Evolutionary conservation across 352 stramenopile species (phyloP).

Genomic region (Phytophthora citricola): DNA sequence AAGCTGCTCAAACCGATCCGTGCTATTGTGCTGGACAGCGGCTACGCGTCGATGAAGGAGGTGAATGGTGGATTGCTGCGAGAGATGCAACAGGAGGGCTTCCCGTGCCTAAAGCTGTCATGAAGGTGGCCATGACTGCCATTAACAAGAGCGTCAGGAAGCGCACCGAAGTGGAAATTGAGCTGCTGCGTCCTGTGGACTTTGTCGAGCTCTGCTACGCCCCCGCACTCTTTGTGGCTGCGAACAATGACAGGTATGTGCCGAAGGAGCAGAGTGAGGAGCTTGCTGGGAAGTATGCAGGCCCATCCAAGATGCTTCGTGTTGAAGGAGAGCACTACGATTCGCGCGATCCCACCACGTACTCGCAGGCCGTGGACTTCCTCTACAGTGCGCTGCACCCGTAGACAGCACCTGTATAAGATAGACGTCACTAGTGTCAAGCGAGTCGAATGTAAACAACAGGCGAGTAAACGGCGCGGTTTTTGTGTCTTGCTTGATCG

Average conservation of each 20-base stretch:
- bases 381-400: constrained; percentile 55
- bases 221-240: constrained; percentile 76
- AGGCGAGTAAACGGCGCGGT: constrained; percentile 12
- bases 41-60: constrained; percentile 74
- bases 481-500: constrained; percentile 15
- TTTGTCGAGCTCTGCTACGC: constrained; percentile 75
- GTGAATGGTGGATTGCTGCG: constrained; percentile 70
- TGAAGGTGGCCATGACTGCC: constrained; percentile 70
- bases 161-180: constrained; percentile 74
- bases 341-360: constrained; percentile 47
- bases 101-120: constrained; percentile 71
- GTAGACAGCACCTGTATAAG: constrained; percentile 22
- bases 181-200: constrained; percentile 71
- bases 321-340: constrained; percentile 80
- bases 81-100: constrained; percentile 75
- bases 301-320: constrained; percentile 52
- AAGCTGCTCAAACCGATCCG: constrained; percentile 69
- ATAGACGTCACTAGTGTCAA: constrained; percentile 11
- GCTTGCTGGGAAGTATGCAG: constrained; percentile 67
- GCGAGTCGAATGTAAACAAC: constrained; percentile 9
- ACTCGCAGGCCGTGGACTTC: constrained; percentile 71
- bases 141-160: constrained; percentile 84
- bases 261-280: constrained; percentile 66
- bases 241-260: constrained; percentile 75
- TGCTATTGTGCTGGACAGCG: constrained; percentile 77